Evolutionary conservation across 345 rosid species (phyloP), one percentile per base, ranked within the genome.

Genomic region (Atalantia buxifolia): DNA sequence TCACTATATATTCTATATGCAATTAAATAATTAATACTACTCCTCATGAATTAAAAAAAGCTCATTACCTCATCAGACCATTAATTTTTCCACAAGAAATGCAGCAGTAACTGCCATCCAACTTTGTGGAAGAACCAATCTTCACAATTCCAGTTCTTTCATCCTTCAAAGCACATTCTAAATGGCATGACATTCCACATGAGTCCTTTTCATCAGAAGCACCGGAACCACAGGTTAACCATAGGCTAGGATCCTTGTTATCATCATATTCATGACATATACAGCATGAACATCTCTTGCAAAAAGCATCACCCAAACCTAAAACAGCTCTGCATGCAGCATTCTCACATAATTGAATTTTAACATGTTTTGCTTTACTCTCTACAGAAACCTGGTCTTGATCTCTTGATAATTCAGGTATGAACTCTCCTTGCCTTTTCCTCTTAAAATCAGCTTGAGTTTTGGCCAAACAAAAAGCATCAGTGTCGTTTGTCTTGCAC

Each of bases 271-370:
- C 86, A 59, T 80, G 92, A 82, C 98, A 93, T 45, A 92, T 90
- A 85, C 94, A 90, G 79, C 98, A 93, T 25, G 98, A 88, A 82
- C 98, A 93, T 84, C 98, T 85, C 84, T 84, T 88, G 89, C 98
- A 93, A 75, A 93, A 93, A 28, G 79, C 71, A 85, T 88, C 88
- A 66, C 74, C 84, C 13, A 73, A 82, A 79, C 77, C 77, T 72
- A 91, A 63, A 66, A 83, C 69, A 27, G 93, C 94, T 70, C 84
- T 80, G 86, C 96, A 93, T 55, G 96, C 96, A 77, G 77, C 86
- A 86, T 93, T 93, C 38, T 79, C 82, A 78, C 98, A 93, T 74
- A 87, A 75, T 45, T 42, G 86, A 83, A 66, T 22, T 78, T 76
- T 69, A 68, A 55, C 75, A 82, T n/a, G 33, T 66, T 62, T 83